Conservation (phyloP, 768 basidiomycete species). For the Trametes meyenii region DNA sequence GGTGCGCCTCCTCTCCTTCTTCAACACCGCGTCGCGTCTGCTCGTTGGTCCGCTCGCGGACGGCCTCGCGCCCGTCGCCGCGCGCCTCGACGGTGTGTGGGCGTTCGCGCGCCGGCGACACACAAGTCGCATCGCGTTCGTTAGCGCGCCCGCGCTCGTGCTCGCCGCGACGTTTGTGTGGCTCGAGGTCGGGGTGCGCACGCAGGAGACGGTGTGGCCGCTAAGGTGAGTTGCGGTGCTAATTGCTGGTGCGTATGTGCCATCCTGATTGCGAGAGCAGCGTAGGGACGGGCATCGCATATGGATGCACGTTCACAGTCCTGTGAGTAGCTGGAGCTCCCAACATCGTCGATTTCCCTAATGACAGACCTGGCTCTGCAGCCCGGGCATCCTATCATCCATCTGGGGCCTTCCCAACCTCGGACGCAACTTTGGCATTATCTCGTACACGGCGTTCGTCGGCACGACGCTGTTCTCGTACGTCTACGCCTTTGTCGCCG, state of each 20-base stretch:
- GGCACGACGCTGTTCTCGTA: constrained; percentile 81
- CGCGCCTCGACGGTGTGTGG: constrained; percentile 40
- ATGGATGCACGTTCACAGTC: constrained; percentile 72
- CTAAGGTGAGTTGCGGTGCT: constrained; percentile 52
- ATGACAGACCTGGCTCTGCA: constrained; percentile 28
- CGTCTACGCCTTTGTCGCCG: constrained; percentile 72
- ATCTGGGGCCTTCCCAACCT: constrained; percentile 73
- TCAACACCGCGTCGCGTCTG: constrained; percentile 74
- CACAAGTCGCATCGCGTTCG: constrained; percentile 65
- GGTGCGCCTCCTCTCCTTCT: constrained; percentile 68
- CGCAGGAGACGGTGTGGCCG: constrained; percentile 62
- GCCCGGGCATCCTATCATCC: constrained; percentile 70
- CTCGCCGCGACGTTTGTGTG: constrained; percentile 57
- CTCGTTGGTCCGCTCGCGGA: constrained; percentile 73
- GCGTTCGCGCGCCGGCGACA: constrained; percentile 50
- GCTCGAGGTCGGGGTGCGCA: constrained; percentile 51
- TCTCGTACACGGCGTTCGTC: constrained; percentile 75
- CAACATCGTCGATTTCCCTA: not conserved
- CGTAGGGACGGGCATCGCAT: constrained; percentile 65
- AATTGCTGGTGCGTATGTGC: not conserved
- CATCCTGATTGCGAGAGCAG: constrained; percentile 37
- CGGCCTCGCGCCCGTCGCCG: constrained; percentile 63
- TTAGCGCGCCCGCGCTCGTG: constrained; percentile 50
- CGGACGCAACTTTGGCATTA: constrained; percentile 75
- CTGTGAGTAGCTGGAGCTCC: constrained; percentile 51